Percentiles rank a stretch among this genome's conserved stretches.
These are phyloP conservation scores for Podila epicladia DNA, from an alignment of 192 early-diverging fungal species.

Conservation along the genomic window DNA sequence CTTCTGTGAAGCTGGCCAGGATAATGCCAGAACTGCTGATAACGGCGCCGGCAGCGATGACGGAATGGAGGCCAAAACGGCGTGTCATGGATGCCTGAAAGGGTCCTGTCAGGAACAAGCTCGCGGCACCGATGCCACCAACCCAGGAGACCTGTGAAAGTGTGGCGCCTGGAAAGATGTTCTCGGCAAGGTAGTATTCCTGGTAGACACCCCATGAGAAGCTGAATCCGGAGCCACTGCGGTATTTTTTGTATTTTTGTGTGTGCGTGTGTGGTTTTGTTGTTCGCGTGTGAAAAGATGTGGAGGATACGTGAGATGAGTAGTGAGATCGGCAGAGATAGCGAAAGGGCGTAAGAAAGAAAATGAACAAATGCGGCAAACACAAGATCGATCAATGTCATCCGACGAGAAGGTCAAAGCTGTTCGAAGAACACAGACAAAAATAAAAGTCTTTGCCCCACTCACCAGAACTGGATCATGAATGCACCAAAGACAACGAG, in stretches of 20 bases:
- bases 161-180: slow-evolving; percentile 21
- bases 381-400: background rate
- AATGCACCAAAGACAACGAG: slow-evolving; percentile 53
- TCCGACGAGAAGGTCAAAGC: background rate
- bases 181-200: slow-evolving; percentile 17
- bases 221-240: slow-evolving; percentile 32
- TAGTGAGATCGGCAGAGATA: too few species aligned
- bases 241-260: too few species aligned
- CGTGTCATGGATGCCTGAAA: slow-evolving; percentile 27
- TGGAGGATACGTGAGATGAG: too few species aligned
- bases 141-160: slow-evolving; percentile 32
- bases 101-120: slow-evolving; percentile 31
- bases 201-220: slow-evolving; percentile 47
- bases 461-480: slow-evolving; percentile 51
- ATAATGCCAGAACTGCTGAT: slow-evolving; percentile 56
- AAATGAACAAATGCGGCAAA: background rate
- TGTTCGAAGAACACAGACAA: too few species aligned
- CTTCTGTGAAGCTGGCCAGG: slow-evolving; percentile 67
- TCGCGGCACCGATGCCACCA: slow-evolving; percentile 20
- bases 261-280: background rate
- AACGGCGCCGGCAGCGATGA: slow-evolving; percentile 21
- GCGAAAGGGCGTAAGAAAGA: background rate
- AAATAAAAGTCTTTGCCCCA: background rate
- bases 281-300: too few species aligned
- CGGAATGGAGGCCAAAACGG: slow-evolving; percentile 5